phyloP scores from a whole-genome alignment of 257 asterid species.

The Parsonsia alboflavescens region DNA sequence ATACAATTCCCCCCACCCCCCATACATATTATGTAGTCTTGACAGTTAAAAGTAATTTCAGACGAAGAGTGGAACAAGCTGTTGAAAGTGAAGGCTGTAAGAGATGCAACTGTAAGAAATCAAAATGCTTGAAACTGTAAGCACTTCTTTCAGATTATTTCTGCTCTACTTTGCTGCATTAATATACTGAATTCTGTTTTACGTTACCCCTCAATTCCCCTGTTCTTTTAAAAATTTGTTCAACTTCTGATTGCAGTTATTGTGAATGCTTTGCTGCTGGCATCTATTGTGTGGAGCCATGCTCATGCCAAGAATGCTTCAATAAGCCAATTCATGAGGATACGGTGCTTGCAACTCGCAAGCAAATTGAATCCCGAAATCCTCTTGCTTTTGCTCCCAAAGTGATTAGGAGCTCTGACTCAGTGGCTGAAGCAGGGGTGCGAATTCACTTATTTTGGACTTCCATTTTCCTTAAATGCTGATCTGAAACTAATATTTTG shows the following conservation, averaged over 20 bases:
- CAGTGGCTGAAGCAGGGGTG: constrained; percentile 52
- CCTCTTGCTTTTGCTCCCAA: constrained; percentile 99
- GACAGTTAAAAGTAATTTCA: constrained; percentile 26
- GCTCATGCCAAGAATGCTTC: constrained; percentile 91
- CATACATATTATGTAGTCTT: constrained; percentile 8
- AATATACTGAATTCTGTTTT: not conserved
- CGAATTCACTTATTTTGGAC: constrained; percentile 15
- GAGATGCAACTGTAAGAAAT: constrained; percentile 95
- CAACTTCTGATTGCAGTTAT: constrained; percentile 49
- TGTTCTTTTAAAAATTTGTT: not conserved
- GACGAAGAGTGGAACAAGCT: constrained; percentile 52
- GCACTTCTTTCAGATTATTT: constrained; percentile 17
- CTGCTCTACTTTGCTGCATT: not conserved
- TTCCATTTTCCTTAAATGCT: not conserved
- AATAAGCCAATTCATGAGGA: constrained; percentile 95
- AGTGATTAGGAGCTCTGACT: constrained; percentile 62
- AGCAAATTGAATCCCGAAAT: constrained; percentile 89
- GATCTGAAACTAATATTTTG: constrained; percentile 5
- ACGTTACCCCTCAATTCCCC: not conserved
- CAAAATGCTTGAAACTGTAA: constrained; percentile 97
- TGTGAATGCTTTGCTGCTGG: constrained; percentile 99
- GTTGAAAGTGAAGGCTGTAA: constrained; percentile 73
- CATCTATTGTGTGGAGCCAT: constrained; percentile 90
- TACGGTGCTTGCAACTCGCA: constrained; percentile 91
- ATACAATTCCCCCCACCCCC: too few relatives aligned